Conservation (phyloP, 495 filamentous ascomycete species). For the Penicillium turbatum region DNA sequence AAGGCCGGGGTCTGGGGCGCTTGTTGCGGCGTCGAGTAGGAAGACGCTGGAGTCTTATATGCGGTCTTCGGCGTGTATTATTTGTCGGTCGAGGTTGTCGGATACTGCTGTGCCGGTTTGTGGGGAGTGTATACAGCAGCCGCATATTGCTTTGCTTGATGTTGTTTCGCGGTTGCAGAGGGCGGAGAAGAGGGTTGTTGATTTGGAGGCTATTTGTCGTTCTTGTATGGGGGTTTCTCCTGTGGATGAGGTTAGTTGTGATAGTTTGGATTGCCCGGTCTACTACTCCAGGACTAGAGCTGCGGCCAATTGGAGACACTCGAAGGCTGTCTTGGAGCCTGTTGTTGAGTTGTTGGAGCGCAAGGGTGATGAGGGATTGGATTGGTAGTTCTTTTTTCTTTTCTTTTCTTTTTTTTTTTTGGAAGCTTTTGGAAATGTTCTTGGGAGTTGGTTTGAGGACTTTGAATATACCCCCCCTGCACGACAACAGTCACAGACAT, state of each 20-base stretch:
- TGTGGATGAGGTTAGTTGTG: slow-evolving; percentile 74
- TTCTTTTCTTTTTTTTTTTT: no score
- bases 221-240: slow-evolving; percentile 72
- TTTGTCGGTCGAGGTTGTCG: slow-evolving; percentile 67
- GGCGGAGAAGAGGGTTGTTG: slow-evolving; percentile 58
- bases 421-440: no score
- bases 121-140: slow-evolving; percentile 51
- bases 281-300: slow-evolving; percentile 84
- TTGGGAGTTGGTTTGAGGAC: slow-evolving; percentile 3
- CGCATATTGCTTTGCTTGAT: slow-evolving; percentile 55
- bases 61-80: slow-evolving; percentile 69
- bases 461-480: slow-evolving; percentile 1
- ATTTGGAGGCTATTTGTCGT: slow-evolving; percentile 74
- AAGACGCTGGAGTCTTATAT: slow-evolving; percentile 74
- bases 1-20: not conserved
- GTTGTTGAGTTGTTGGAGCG: slow-evolving; percentile 54
- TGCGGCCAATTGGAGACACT: slow-evolving; percentile 53
- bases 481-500: not conserved
- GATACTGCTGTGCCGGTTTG: slow-evolving; percentile 54
- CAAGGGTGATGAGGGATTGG: slow-evolving; percentile 34
- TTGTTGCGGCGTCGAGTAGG: slow-evolving; percentile 13
- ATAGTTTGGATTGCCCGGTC: slow-evolving; percentile 87
- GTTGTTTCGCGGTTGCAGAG: slow-evolving; percentile 56
- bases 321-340: slow-evolving; percentile 52
- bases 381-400: slow-evolving; percentile 46